Evolutionary conservation across 306 rosid species (phyloP), one percentile per base, ranked within the genome.

Genomic region (Sindora glabra): DNA sequence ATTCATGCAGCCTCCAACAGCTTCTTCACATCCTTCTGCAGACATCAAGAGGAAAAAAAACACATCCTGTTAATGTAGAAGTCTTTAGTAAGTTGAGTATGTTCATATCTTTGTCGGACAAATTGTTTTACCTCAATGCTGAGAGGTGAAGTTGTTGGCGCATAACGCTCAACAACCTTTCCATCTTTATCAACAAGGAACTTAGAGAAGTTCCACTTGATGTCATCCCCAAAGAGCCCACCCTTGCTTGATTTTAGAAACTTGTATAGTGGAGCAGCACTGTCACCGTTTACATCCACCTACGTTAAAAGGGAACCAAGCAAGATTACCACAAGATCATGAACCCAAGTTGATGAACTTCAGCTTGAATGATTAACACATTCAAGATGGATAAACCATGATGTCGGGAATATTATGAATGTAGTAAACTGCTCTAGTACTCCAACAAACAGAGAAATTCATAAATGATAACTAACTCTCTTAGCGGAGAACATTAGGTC

Each of bases 171-270:
- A 25, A 86, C 89, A 16, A 92, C 95, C 10, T 89, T 76, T 29
- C 99, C 99, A 0, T 89, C 84, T 77, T 92, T 86, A 71, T 89
- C 87, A 48, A 92, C 84, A 54, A 92, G 86, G 76, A 92, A 92
- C 69, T 92, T 92, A 56, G 96, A 66, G 61, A 89, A 92, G 82
- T 92, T 92, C 99, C 99, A 92, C 74, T 92, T 92, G 65, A 92
- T 82, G 32, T 18, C 13, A 39, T 92, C 87, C 42, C 96, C 95
- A 16, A 92, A 86, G 50, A 92, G 79, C 12, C 95, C 86, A 45
- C 99, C 99, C 69, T 86, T 92, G 85, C 89, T 82, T 9, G 96
- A 80, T 74, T 86, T 92, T 60, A 92, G 78, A 79, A 61, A 55
- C 73, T 92, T 89, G 81, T 92, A 92, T 56, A 92, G 22, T 10